Percentiles rank a stretch among this genome's conserved stretches.
Evolutionary conservation across 2,329 filamentous ascomycete genomes (phyloP).

Genomic region (Colletotrichum limetticola): DNA sequence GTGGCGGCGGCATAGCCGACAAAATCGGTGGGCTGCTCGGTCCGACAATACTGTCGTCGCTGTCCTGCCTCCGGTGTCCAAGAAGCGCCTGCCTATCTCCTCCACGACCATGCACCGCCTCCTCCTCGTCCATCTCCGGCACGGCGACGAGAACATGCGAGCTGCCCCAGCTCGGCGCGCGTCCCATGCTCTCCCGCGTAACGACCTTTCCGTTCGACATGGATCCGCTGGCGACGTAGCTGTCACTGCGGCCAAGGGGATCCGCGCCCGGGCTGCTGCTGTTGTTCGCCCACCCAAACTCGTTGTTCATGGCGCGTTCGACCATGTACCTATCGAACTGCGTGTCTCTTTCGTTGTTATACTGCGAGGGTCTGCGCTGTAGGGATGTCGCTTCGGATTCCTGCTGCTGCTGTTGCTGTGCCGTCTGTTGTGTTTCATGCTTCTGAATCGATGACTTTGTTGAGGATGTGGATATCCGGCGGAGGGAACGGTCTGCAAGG

Average conservation of each 20-base stretch:
- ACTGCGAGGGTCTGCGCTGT: constrained; percentile 24
- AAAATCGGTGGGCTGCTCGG: not conserved
- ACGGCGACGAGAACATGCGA: constrained; percentile 51
- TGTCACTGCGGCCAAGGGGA: constrained; percentile 39
- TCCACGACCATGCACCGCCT: constrained; percentile 36
- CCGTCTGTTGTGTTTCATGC: constrained; percentile 4
- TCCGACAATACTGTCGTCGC: constrained; percentile 13
- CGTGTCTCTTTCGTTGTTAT: constrained; percentile 43
- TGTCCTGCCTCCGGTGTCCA: constrained; percentile 30
- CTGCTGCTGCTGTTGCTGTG: constrained; percentile 2
- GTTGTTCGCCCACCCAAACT: constrained; percentile 45
- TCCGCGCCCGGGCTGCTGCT: constrained; percentile 20
- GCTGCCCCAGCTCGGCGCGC: constrained; percentile 48
- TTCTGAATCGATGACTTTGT: constrained; percentile 10
- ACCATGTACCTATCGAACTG: constrained; percentile 43
- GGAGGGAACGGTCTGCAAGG: constrained; percentile 31
- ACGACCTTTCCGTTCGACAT: constrained; percentile 32
- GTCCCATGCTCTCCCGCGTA: constrained; percentile 39
- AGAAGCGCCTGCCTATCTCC: constrained; percentile 45
- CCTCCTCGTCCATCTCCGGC: constrained; percentile 50
- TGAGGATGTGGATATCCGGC: constrained; percentile 32
- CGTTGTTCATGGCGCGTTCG: constrained; percentile 45
- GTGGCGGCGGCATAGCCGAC: not conserved
- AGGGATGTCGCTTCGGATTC: constrained; percentile 2
- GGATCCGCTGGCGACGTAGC: constrained; percentile 39